Evolutionary conservation across 2,329 filamentous ascomycete species (phyloP).

Genomic region (Stenocarpella maydis): DNA sequence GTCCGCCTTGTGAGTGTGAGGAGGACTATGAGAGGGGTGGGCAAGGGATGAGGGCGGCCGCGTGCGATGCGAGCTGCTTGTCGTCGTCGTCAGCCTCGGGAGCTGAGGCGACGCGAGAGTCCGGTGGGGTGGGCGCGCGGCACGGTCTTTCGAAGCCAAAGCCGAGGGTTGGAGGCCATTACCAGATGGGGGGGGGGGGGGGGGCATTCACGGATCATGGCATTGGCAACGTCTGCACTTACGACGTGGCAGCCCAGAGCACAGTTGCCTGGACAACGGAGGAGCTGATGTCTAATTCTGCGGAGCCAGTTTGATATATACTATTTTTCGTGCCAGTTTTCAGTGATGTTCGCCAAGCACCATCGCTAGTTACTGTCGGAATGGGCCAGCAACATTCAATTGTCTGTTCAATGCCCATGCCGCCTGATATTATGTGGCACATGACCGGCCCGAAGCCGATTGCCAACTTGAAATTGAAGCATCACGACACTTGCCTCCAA

Average conservation of each 20-base stretch:
- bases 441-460: too few species aligned
- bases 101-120: background rate
- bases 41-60: background rate
- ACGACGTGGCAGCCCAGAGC: background rate
- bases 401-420: too few species aligned
- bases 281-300: background rate
- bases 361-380: too few species aligned
- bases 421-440: too few species aligned
- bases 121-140: background rate
- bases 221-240: constrained; percentile 4
- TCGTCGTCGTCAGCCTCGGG: background rate
- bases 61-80: background rate
- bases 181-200: constrained; percentile 19
- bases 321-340: background rate
- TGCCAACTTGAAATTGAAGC: too few species aligned
- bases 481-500: too few species aligned
- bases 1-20: constrained; percentile 7
- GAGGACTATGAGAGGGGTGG: background rate
- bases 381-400: too few species aligned
- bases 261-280: background rate
- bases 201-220: too few species aligned
- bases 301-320: background rate
- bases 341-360: too few species aligned
- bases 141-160: background rate
- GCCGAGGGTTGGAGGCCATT: background rate